Evolutionary conservation across 495 filamentous ascomycete genomes (phyloP).

Genomic region (Hypoxylon lenormandii): DNA sequence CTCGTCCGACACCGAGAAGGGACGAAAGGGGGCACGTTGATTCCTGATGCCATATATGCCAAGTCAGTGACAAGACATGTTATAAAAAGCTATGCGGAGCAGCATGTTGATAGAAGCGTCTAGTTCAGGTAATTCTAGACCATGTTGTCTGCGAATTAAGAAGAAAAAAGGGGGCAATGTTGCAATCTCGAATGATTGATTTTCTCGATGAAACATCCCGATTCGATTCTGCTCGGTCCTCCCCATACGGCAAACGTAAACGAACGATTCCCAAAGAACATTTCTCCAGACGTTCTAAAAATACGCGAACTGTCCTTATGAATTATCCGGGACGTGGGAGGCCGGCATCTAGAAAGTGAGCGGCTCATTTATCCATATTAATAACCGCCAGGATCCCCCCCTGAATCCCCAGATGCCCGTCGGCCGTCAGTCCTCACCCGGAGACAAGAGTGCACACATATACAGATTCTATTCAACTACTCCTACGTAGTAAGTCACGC

Average conservation of each 20-base stretch:
- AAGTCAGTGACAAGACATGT: neutral
- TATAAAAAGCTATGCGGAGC: neutral
- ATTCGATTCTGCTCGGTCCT: constrained; percentile 4
- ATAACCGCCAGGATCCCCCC: constrained; percentile 19
- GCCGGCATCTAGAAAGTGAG: constrained; percentile 25
- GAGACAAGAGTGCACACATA: constrained; percentile 3
- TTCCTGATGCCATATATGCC: constrained; percentile 1
- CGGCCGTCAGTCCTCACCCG: constrained; percentile 13
- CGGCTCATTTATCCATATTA: constrained; percentile 37
- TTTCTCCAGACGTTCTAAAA: constrained; percentile 21
- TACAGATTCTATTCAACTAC: constrained; percentile 8
- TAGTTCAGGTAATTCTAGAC: neutral
- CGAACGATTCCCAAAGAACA: neutral
- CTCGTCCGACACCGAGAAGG: neutral
- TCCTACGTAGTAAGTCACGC: neutral
- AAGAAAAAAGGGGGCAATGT: neutral
- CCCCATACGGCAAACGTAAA: constrained; percentile 2
- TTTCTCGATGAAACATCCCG: neutral
- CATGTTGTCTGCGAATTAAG: neutral
- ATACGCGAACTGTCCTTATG: constrained; percentile 19
- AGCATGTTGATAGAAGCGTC: neutral
- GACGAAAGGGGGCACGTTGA: neutral
- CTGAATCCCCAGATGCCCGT: constrained; percentile 16
- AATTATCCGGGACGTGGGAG: constrained; percentile 34
- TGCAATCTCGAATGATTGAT: neutral